These are phyloP conservation scores for Lodderomyces elongisporus DNA, from an alignment of 1,139 yeast species.

Conservation along the genomic window DNA sequence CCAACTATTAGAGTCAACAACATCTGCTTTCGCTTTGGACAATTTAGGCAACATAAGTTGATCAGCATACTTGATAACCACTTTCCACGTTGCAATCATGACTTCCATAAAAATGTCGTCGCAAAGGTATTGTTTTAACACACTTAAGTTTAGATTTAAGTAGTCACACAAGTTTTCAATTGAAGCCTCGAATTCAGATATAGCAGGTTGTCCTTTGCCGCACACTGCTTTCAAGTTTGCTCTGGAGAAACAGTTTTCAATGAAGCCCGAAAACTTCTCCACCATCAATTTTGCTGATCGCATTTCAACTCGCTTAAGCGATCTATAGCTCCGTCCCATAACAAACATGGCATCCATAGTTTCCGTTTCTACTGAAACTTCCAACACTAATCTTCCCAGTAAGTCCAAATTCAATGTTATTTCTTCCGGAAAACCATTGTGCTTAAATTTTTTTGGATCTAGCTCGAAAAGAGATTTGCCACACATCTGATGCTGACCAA, in stretches of 20 bases:
- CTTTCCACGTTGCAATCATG: slow-evolving; percentile 75
- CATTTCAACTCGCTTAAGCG: slow-evolving; percentile 56
- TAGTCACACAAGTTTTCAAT: slow-evolving; percentile 73
- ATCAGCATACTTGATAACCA: slow-evolving; percentile 62
- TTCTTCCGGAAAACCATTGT: slow-evolving; percentile 66
- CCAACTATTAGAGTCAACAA: slow-evolving; percentile 31
- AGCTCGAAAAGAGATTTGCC: slow-evolving; percentile 63
- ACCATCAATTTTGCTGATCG: slow-evolving; percentile 64
- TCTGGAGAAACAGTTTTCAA: slow-evolving; percentile 39
- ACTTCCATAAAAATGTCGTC: slow-evolving; percentile 57
- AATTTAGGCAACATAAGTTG: slow-evolving; percentile 65
- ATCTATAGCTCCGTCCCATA: slow-evolving; percentile 71
- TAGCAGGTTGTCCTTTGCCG: slow-evolving; percentile 45
- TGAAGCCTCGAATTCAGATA: slow-evolving; percentile 59
- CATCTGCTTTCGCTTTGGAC: slow-evolving; percentile 40
- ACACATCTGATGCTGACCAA: slow-evolving; percentile 59
- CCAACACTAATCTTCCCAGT: slow-evolving; percentile 60
- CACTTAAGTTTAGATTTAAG: slow-evolving; percentile 62
- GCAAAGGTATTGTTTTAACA: slow-evolving; percentile 61
- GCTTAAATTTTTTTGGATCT: slow-evolving; percentile 61
- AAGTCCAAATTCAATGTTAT: slow-evolving; percentile 58
- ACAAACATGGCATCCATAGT: slow-evolving; percentile 72
- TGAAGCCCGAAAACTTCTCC: slow-evolving; percentile 48
- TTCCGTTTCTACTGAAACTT: slow-evolving; percentile 74
- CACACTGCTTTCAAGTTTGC: slow-evolving; percentile 47